Evolutionary conservation across 768 basidiomycete genomes (phyloP).

Genomic region (Russula dissimulans): DNA sequence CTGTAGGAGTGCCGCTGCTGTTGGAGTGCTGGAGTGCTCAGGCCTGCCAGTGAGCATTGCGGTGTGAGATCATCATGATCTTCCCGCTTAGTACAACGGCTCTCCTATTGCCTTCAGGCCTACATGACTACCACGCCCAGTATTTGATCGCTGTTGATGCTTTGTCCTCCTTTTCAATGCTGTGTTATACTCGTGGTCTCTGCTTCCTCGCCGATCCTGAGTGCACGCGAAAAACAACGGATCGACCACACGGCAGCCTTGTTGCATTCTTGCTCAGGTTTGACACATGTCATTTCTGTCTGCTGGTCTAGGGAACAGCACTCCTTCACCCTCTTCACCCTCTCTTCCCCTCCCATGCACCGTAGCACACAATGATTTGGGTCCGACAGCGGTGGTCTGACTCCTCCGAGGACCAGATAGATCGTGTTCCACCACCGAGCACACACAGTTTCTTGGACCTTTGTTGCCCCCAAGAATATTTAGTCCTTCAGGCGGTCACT

Average conservation of each 20-base stretch:
- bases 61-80: background rate
- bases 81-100: background rate
- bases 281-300: background rate
- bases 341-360: background rate
- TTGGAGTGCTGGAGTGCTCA: background rate
- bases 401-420: too few species aligned
- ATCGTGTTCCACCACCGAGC: too few species aligned
- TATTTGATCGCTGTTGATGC: background rate
- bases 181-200: background rate
- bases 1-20: background rate
- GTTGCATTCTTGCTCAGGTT: too few species aligned
- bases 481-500: too few species aligned
- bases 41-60: background rate
- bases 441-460: too few species aligned
- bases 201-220: background rate
- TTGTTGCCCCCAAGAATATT: too few species aligned
- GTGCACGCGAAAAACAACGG: background rate
- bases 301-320: background rate
- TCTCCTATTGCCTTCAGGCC: background rate
- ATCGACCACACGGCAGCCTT: background rate
- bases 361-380: background rate
- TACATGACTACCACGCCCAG: background rate
- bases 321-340: background rate
- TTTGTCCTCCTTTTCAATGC: background rate
- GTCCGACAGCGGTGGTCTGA: too few species aligned